These are phyloP conservation scores for Scenedesmus sp. DNA, from an alignment of 163 green algal species.

Conservation along the genomic window DNA sequence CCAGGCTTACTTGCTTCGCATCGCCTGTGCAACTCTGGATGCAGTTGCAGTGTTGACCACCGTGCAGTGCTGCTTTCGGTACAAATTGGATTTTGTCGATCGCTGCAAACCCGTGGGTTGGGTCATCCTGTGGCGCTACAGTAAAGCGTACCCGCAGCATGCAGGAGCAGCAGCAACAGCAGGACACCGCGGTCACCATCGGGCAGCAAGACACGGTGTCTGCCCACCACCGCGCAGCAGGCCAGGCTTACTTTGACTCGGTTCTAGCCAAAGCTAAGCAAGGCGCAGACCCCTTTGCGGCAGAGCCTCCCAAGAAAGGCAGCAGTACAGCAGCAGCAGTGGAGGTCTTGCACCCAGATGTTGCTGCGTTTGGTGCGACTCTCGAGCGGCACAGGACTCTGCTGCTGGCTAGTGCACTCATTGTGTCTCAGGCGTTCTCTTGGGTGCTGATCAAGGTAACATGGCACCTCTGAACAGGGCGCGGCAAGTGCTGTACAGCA, in stretches of 20 bases:
- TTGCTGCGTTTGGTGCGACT: conserved; percentile 3
- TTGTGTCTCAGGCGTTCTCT: background rate
- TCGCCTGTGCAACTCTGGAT: background rate
- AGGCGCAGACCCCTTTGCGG: background rate
- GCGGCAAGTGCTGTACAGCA: no score
- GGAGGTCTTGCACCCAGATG: background rate
- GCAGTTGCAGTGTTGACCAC: background rate
- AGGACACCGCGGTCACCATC: background rate
- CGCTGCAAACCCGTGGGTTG: no score
- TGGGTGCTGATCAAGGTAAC: conserved; percentile 36
- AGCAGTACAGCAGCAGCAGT: conserved; percentile 10
- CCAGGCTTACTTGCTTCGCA: background rate
- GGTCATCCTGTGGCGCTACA: background rate
- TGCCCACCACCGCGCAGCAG: background rate
- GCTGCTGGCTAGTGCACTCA: background rate
- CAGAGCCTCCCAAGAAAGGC: background rate
- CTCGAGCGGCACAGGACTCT: background rate
- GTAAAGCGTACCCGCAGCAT: background rate
- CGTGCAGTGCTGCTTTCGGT: background rate
- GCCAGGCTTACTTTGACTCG: conserved; percentile 10
- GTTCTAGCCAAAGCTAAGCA: background rate
- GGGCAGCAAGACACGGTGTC: background rate
- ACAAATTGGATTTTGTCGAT: no score
- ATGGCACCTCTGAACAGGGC: background rate
- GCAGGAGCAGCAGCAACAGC: background rate